phyloP scores from a whole-genome alignment of 2,329 filamentous ascomycete genomes.

The Eurotiales sp. region DNA sequence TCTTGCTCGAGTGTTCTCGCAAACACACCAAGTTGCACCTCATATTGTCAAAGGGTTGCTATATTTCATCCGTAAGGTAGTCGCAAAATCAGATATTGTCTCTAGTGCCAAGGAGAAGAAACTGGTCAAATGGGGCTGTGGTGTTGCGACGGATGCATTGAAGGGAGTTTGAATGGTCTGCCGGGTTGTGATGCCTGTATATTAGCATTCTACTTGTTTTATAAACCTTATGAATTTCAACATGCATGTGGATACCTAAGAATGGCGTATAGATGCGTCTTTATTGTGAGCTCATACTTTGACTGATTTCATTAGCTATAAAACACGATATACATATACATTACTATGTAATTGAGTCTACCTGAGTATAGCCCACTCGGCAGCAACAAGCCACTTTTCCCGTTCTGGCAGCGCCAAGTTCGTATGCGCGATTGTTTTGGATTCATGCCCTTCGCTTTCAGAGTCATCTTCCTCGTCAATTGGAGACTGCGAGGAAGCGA shows the following conservation, averaged over 20 bases:
- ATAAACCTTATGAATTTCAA: no score
- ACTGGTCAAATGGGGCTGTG: slow-evolving; percentile 46
- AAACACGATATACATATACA: background rate
- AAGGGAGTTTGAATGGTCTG: slow-evolving; percentile 23
- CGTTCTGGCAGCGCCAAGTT: background rate
- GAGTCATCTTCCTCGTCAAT: background rate
- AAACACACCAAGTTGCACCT: slow-evolving; percentile 56
- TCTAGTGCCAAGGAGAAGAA: slow-evolving; percentile 50
- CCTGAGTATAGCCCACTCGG: slow-evolving; percentile 37
- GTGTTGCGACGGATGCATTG: slow-evolving; percentile 38
- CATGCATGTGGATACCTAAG: no score
- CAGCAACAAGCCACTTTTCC: slow-evolving; percentile 33
- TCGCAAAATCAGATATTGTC: slow-evolving; percentile 61
- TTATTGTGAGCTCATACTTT: no score
- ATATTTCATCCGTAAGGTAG: slow-evolving; percentile 73
- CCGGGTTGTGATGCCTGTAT: slow-evolving; percentile 15
- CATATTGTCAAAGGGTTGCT: slow-evolving; percentile 70
- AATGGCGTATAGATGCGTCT: background rate
- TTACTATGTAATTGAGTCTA: background rate
- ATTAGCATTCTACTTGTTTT: background rate
- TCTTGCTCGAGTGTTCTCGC: slow-evolving; percentile 64
- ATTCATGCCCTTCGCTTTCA: background rate
- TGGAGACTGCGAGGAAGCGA: slow-evolving; percentile 10
- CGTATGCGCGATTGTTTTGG: background rate
- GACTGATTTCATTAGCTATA: no score